phyloP scores from a whole-genome alignment of 352 stramenopile species.

The Thalassiosira pacifica region DNA sequence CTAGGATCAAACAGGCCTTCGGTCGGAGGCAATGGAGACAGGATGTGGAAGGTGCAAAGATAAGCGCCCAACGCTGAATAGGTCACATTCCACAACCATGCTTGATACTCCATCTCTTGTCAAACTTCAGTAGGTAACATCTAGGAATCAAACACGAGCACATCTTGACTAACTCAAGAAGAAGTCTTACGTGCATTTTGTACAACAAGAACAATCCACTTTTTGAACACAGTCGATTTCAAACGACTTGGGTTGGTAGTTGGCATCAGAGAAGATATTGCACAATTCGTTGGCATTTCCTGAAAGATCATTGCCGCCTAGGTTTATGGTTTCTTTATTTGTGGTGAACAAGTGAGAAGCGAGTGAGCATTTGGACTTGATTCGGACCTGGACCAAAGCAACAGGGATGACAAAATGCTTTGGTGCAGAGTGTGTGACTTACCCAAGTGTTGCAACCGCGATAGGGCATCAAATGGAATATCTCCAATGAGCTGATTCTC shows the following conservation, averaged over 20 bases:
- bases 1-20: not conserved
- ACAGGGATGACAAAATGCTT: too few relatives aligned
- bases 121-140: too few relatives aligned
- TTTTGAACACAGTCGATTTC: not conserved
- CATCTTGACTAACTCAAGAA: too few relatives aligned
- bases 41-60: too few relatives aligned
- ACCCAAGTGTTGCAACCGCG: not conserved
- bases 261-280: not conserved
- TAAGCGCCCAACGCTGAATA: too few relatives aligned
- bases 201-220: not conserved
- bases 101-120: too few relatives aligned
- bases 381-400: too few relatives aligned
- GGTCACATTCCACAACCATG: too few relatives aligned
- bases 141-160: too few relatives aligned
- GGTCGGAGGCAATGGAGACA: not conserved
- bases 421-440: not conserved
- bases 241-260: not conserved
- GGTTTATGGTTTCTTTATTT: not conserved
- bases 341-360: not conserved
- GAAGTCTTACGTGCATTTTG: not conserved
- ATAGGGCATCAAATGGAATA: slow-evolving; percentile 27
- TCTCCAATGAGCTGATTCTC: slow-evolving; percentile 30
- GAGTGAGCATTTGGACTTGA: too few relatives aligned
- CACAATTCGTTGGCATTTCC: not conserved
- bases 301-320: not conserved